phyloP scores from a whole-genome alignment of 768 basidiomycete genomes.

The Sporobolomyces phaffii region DNA sequence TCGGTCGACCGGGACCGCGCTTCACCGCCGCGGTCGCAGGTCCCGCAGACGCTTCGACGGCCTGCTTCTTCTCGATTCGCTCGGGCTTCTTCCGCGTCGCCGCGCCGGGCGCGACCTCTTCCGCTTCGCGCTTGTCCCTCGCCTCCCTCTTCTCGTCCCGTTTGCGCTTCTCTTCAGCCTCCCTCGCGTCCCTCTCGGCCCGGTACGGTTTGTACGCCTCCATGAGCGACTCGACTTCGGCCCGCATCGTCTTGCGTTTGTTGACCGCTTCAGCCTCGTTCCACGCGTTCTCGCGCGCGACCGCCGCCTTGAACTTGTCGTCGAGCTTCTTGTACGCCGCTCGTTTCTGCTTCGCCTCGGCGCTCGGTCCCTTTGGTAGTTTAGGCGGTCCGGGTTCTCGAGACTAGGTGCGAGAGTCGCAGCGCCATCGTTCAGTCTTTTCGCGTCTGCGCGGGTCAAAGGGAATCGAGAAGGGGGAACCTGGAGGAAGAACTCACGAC shows the following conservation, averaged over 20 bases:
- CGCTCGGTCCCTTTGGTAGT: background rate
- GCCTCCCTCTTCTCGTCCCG: background rate
- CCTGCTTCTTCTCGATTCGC: background rate
- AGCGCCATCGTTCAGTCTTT: too few relatives aligned
- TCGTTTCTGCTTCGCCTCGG: background rate
- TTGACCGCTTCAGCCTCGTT: background rate
- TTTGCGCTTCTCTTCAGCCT: background rate
- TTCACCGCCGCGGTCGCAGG: background rate
- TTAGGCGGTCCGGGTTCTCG: too few relatives aligned
- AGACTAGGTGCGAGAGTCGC: too few relatives aligned
- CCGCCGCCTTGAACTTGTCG: background rate
- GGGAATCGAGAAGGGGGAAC: background rate
- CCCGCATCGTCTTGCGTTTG: conserved; percentile 16
- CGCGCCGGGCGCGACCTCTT: background rate
- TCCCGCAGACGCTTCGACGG: too few relatives aligned
- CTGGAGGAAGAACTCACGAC: background rate
- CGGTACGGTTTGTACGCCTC: conserved; percentile 1
- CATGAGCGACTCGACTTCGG: conserved; percentile 1
- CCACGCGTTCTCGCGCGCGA: background rate
- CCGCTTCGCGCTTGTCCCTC: background rate
- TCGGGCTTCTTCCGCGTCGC: background rate
- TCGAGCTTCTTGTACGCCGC: background rate
- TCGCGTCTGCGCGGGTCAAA: background rate
- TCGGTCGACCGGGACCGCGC: background rate
- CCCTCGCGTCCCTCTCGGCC: background rate